A percentile compares a stretch with the other conserved stretches of the same genome.
Conservation (phyloP, 2,329 filamentous ascomycete genomes). For the Xylariaceae sp. region DNA sequence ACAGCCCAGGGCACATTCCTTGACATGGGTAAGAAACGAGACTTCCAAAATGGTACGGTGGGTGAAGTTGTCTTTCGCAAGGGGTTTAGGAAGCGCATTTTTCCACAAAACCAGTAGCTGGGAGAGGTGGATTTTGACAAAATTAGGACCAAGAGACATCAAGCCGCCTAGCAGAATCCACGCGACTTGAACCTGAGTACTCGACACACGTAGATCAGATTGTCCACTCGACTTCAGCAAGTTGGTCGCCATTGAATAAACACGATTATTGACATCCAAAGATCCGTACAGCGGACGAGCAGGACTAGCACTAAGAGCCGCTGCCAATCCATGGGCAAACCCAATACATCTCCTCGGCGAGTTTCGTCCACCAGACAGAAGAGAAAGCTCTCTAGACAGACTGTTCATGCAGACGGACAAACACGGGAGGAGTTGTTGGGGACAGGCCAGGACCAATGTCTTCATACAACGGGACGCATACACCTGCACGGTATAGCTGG, state of each 20-base stretch:
- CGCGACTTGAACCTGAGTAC: conserved; percentile 93
- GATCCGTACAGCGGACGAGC: conserved; percentile 88
- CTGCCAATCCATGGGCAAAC: conserved; percentile 85
- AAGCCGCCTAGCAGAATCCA: conserved; percentile 96
- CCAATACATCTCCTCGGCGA: conserved; percentile 81
- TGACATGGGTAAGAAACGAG: conserved; percentile 87
- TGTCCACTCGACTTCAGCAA: conserved; percentile 88
- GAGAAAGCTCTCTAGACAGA: conserved; percentile 75
- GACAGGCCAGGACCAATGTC: conserved; percentile 81
- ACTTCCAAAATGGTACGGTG: conserved; percentile 81
- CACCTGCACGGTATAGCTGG: conserved; percentile 93
- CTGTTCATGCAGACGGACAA: conserved; percentile 97
- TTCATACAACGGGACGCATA: conserved; percentile 82
- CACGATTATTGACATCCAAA: conserved; percentile 87
- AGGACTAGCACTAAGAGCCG: conserved; percentile 83
- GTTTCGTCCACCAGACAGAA: conserved; percentile 68
- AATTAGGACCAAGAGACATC: conserved; percentile 95
- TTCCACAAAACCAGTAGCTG: conserved; percentile 94
- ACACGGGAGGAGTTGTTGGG: conserved; percentile 83
- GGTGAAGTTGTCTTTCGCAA: conserved; percentile 86
- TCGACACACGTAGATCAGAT: conserved; percentile 83
- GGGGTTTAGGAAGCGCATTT: conserved; percentile 87
- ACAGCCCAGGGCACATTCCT: conserved; percentile 88
- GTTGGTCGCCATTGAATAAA: conserved; percentile 85
- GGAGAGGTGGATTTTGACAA: conserved; percentile 96